Base-by-base conservation (phyloP, 192 early-diverging fungal species). In the Dissophora globulifera region DNA sequence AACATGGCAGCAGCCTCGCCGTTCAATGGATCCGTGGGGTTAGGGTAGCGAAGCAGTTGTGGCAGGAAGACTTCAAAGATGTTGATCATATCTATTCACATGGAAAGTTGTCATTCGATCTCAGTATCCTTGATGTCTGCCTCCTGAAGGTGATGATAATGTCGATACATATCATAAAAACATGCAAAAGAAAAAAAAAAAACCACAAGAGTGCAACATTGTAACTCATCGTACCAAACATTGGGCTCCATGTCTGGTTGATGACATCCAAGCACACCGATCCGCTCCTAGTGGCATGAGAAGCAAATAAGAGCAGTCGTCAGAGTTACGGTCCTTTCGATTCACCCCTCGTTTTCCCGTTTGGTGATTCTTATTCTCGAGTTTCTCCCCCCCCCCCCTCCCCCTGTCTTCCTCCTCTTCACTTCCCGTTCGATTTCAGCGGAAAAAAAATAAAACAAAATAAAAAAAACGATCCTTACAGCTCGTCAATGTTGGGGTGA, bases 71-170 rank as follows among this genome's bases (percentile, higher is more conserved):
- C 92, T 69, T 98, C 98, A 74, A 99, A 98, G 62, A 99, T 99
- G 78, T 99, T 99, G 69, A 98, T 91, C 94, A 99, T 93, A 58
- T 99, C 97, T 94, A n/a, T n/a, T n/a, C n/a, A n/a, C n/a, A n/a
- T n/a, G n/a, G n/a, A n/a, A n/a, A n/a, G n/a, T n/a, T n/a, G n/a
- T n/a, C n/a, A n/a, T n/a, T n/a, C n/a, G n/a, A n/a, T n/a, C n/a
- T n/a, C n/a, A n/a, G n/a, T n/a, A n/a, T n/a, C n/a, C n/a, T n/a
- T n/a, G n/a, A n/a, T n/a, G n/a, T n/a, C n/a, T n/a, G n/a, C n/a
- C n/a, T n/a, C n/a, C n/a, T n/a, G n/a, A n/a, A n/a, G n/a, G n/a
- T n/a, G n/a, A n/a, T n/a, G n/a, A n/a, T n/a, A n/a, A n/a, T n/a
- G n/a, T n/a, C n/a, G n/a, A 65, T 23, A 58, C 19, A 12, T 35